Conservation (phyloP, 768 basidiomycete genomes). For the Tephrocybe sp. region DNA sequence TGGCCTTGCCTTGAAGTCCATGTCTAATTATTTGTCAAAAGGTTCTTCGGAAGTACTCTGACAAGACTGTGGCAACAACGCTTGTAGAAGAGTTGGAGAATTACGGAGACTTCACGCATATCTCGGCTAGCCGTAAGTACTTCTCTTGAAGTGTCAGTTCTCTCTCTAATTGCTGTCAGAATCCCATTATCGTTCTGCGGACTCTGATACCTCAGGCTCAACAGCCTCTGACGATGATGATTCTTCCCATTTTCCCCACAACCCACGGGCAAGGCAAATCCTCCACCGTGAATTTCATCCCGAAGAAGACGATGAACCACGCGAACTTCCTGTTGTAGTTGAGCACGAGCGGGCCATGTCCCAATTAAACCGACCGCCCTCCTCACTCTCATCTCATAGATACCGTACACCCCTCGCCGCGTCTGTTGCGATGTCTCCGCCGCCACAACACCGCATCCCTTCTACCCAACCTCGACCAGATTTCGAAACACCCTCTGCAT, state of each 20-base stretch:
- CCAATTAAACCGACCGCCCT: conserved; percentile 60
- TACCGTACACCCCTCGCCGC: conserved; percentile 78
- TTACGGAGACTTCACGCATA: conserved; percentile 64
- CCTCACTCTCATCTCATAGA: conserved; percentile 74
- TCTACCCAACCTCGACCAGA: conserved; percentile 70
- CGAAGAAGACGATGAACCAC: conserved; percentile 52
- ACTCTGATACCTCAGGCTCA: conserved; percentile 68
- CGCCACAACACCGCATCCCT: conserved; percentile 51
- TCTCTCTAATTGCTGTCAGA: conserved; percentile 26
- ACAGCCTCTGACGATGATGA: conserved; percentile 44
- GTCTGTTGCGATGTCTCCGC: conserved; percentile 58
- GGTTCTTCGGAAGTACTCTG: conserved; percentile 82
- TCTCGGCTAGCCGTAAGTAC: conserved; percentile 61
- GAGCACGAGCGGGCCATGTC: conserved; percentile 26
- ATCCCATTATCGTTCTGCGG: conserved; percentile 46
- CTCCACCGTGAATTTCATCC: conserved; percentile 36
- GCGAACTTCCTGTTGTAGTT: conserved; percentile 37
- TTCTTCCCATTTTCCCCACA: conserved; percentile 15
- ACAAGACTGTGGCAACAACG: conserved; percentile 74
- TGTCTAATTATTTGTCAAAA: conserved; percentile 28
- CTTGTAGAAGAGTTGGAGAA: conserved; percentile 78
- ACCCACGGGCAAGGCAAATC: conserved; percentile 17
- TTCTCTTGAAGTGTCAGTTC: not conserved
- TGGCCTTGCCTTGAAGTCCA: not conserved
- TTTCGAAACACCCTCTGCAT: conserved; percentile 75